These are phyloP conservation scores for Thermothelomyces thermophilus DNA, from an alignment of 2,329 filamentous ascomycete species.

Conservation along the genomic window DNA sequence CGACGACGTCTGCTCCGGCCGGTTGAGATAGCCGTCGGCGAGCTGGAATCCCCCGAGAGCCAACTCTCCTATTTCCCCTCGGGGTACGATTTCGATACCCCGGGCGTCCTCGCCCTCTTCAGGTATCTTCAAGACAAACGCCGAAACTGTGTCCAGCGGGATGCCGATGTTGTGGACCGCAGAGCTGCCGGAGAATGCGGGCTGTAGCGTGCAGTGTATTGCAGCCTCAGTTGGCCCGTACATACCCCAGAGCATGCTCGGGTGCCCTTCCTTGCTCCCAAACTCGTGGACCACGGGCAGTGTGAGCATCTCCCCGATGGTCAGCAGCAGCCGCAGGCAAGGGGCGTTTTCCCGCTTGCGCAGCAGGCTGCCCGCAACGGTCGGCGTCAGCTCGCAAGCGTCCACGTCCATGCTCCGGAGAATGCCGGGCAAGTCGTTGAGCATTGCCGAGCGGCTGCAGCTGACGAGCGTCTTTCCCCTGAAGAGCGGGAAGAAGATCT, in stretches of 20 bases:
- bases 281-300: constrained; percentile 71
- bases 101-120: constrained; percentile 24
- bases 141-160: constrained; percentile 75
- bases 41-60: constrained; percentile 75
- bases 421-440: constrained; percentile 65
- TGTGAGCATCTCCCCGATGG: constrained; percentile 91
- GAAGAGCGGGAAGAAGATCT: constrained; percentile 83
- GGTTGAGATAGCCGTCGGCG: constrained; percentile 74
- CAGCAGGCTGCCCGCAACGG: constrained; percentile 72
- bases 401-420: constrained; percentile 64
- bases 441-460: constrained; percentile 60
- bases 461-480: constrained; percentile 67
- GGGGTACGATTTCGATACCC: constrained; percentile 49
- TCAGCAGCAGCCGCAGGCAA: constrained; percentile 63
- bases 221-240: constrained; percentile 90
- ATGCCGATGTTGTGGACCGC: constrained; percentile 65
- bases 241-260: constrained; percentile 79
- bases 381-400: constrained; percentile 83
- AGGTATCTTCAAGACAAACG: constrained; percentile 57
- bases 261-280: constrained; percentile 44
- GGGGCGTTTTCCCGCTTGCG: constrained; percentile 62
- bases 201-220: constrained; percentile 77
- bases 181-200: constrained; percentile 49
- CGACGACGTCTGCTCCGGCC: constrained; percentile 63
- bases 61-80: constrained; percentile 69